Evolutionary conservation across 2,329 filamentous ascomycete species (phyloP).

Genomic region (Hypomyces rosellus): DNA sequence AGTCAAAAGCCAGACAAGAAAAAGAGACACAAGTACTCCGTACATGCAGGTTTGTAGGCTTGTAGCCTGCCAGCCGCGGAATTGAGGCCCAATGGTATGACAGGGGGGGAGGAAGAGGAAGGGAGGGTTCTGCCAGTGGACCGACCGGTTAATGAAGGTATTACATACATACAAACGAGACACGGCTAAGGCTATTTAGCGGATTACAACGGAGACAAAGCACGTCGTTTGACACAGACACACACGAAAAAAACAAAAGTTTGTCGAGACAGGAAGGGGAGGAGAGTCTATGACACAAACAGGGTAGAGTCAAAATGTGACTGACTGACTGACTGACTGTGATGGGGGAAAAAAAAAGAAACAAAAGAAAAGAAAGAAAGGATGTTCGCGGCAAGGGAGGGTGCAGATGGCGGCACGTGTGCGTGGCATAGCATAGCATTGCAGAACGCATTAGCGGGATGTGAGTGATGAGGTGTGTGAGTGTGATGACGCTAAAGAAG

Average conservation of each 20-base stretch:
- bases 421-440: slow-evolving; percentile 14
- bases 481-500: background rate
- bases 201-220: too few species aligned
- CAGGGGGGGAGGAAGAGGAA: background rate
- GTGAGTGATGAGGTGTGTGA: slow-evolving; percentile 4
- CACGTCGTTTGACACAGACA: background rate
- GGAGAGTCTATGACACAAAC: too few species aligned
- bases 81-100: slow-evolving; percentile 11
- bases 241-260: background rate
- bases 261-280: too few species aligned
- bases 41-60: background rate
- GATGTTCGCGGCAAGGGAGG: background rate
- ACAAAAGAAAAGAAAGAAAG: background rate
- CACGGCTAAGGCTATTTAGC: background rate
- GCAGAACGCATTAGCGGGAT: slow-evolving; percentile 13
- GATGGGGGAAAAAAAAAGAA: background rate
- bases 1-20: slow-evolving; percentile 3
- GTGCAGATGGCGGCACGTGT: slow-evolving; percentile 15
- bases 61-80: background rate
- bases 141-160: too few species aligned
- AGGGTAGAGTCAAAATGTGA: background rate
- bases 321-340: background rate
- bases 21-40: background rate
- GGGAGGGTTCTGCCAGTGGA: background rate
- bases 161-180: background rate